phyloP scores from a whole-genome alignment of 2,329 filamentous ascomycete genomes.

The Penicillium griseofulvum region DNA sequence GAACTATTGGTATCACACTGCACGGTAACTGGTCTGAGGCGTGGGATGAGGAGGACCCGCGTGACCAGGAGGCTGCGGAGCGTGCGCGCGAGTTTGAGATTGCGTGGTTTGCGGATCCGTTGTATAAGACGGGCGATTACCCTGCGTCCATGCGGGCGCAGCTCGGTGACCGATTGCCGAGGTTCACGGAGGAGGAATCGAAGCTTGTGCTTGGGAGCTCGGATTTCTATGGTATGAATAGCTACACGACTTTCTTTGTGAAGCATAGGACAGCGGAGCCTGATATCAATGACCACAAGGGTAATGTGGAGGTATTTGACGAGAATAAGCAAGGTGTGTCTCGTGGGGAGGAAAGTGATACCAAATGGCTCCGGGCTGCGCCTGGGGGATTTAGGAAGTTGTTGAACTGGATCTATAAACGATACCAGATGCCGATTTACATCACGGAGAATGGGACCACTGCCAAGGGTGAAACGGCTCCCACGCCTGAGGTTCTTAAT shows the following conservation, averaged over 20 bases:
- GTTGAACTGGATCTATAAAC: constrained; percentile 67
- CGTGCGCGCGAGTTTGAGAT: constrained; percentile 80
- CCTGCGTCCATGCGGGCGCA: constrained; percentile 74
- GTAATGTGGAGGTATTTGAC: constrained; percentile 68
- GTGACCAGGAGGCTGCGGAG: constrained; percentile 67
- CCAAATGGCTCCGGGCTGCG: constrained; percentile 71
- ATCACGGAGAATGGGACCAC: constrained; percentile 82
- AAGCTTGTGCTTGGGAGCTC: constrained; percentile 71
- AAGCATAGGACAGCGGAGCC: constrained; percentile 60
- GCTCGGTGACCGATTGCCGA: constrained; percentile 71
- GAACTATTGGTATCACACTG: constrained; percentile 76
- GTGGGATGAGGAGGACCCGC: constrained; percentile 69
- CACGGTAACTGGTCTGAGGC: constrained; percentile 74
- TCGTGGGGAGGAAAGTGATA: constrained; percentile 76
- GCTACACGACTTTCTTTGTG: constrained; percentile 81
- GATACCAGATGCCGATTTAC: constrained; percentile 73
- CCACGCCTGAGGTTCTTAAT: constrained; percentile 65
- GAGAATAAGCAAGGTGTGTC: constrained; percentile 65
- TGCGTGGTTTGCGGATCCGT: constrained; percentile 76
- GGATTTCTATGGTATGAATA: constrained; percentile 88
- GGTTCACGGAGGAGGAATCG: constrained; percentile 67
- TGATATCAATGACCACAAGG: constrained; percentile 62
- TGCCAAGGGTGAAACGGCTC: constrained; percentile 71
- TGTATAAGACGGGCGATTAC: constrained; percentile 72
- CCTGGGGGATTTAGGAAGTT: constrained; percentile 70